Conservation (phyloP, 176 grass and related monocot genomes). For the Melocanna baccifera region DNA sequence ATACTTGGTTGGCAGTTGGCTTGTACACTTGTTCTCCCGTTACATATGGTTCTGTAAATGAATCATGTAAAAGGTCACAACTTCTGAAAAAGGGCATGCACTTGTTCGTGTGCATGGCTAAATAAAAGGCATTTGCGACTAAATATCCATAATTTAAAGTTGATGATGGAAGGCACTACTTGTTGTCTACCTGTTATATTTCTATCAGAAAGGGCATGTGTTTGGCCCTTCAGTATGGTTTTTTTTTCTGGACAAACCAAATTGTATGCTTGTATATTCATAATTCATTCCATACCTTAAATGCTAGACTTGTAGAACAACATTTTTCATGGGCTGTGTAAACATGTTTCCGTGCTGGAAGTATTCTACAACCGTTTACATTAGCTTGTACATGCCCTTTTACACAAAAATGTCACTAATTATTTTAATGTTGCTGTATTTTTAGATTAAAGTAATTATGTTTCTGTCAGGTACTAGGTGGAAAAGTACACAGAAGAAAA, state of each 20-base stretch:
- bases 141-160: background rate
- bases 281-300: background rate
- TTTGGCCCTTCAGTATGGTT: background rate
- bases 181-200: background rate
- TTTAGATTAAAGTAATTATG: background rate
- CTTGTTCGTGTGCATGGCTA: background rate
- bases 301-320: background rate
- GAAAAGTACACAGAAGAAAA: conserved; percentile 82
- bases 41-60: background rate
- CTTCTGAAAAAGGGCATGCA: background rate
- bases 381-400: background rate
- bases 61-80: background rate
- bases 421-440: background rate
- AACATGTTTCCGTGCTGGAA: background rate
- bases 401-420: background rate
- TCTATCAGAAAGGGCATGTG: background rate
- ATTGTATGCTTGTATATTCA: background rate
- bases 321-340: background rate
- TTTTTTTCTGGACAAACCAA: background rate
- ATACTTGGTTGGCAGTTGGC: background rate
- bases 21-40: background rate
- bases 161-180: background rate
- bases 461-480: conserved; percentile 67
- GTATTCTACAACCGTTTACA: background rate
- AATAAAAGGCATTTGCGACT: background rate